phyloP scores from a whole-genome alignment of 495 filamentous ascomycete species.

The Collariella sp. region DNA sequence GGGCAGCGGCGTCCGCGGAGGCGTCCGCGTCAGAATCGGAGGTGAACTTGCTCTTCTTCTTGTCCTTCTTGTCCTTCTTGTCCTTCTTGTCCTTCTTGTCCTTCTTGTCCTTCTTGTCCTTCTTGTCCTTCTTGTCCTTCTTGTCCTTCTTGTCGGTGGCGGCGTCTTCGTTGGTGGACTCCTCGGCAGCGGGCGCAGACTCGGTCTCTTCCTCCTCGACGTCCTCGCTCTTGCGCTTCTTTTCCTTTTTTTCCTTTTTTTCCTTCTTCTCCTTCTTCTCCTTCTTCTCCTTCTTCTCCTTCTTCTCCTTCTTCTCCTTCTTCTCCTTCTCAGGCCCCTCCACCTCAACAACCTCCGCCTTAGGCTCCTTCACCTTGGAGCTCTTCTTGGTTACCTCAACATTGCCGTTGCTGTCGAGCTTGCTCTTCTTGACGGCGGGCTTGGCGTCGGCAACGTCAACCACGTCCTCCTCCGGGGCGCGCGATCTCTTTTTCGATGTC shows the following conservation, averaged over 20 bases:
- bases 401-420: conserved; percentile 25
- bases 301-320: conserved; percentile 35
- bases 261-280: conserved; percentile 36
- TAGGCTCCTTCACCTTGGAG: conserved; percentile 30
- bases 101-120: conserved; percentile 17
- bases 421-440: conserved; percentile 30
- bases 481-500: conserved; percentile 27
- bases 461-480: conserved; percentile 26
- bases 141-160: conserved; percentile 21
- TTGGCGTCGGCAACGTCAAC: conserved; percentile 10
- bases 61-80: too few relatives aligned
- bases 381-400: conserved; percentile 35
- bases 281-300: conserved; percentile 39
- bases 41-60: conserved; percentile 9
- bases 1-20: too few relatives aligned
- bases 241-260: conserved; percentile 39
- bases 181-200: not conserved
- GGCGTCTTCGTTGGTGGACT: conserved; percentile 11
- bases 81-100: too few relatives aligned
- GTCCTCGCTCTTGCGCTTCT: conserved; percentile 30
- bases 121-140: conserved; percentile 23
- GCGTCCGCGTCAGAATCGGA: too few relatives aligned
- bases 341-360: conserved; percentile 32
- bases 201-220: not conserved
- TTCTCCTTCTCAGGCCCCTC: conserved; percentile 19